These are phyloP conservation scores for Tephrocybe sp. DNA, from an alignment of 768 basidiomycete species.

Conservation along the genomic window DNA sequence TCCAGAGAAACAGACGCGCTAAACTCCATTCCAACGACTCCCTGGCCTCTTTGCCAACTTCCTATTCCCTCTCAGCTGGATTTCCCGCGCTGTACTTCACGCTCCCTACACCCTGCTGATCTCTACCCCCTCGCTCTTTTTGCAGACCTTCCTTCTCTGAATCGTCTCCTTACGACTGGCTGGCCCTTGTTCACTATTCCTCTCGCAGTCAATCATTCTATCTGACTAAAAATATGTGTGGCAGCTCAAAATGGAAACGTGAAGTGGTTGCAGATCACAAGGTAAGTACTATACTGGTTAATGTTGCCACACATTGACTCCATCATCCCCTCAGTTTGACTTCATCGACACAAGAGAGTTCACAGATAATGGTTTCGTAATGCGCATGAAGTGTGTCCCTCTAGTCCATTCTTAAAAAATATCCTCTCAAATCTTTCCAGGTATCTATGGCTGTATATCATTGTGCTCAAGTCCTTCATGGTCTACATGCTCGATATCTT, in stretches of 20 bases:
- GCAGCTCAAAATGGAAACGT: slow-evolving; percentile 90
- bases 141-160: slow-evolving; percentile 15
- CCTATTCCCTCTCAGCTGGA: slow-evolving; percentile 11
- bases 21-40: neutral
- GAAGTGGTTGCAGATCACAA: slow-evolving; percentile 98
- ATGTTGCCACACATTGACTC: slow-evolving; percentile 4
- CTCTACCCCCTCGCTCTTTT: slow-evolving; percentile 24
- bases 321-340: slow-evolving; percentile 68
- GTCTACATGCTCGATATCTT: slow-evolving; percentile 98
- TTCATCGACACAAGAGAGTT: slow-evolving; percentile 94
- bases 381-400: slow-evolving; percentile 75
- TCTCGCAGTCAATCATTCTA: slow-evolving; percentile 17
- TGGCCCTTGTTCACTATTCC: slow-evolving; percentile 34
- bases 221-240: slow-evolving; percentile 46
- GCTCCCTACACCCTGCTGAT: slow-evolving; percentile 15
- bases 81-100: slow-evolving; percentile 7
- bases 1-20: neutral
- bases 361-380: slow-evolving; percentile 80
- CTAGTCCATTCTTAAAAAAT: neutral
- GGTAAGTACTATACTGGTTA: slow-evolving; percentile 37
- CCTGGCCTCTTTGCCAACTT: slow-evolving; percentile 6
- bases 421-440: slow-evolving; percentile 34
- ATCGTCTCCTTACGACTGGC: slow-evolving; percentile 47
- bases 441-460: slow-evolving; percentile 90
- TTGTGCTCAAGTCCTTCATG: slow-evolving; percentile 92